These are phyloP conservation scores for Boletales sp. DNA, from an alignment of 768 basidiomycete genomes.

Conservation along the genomic window DNA sequence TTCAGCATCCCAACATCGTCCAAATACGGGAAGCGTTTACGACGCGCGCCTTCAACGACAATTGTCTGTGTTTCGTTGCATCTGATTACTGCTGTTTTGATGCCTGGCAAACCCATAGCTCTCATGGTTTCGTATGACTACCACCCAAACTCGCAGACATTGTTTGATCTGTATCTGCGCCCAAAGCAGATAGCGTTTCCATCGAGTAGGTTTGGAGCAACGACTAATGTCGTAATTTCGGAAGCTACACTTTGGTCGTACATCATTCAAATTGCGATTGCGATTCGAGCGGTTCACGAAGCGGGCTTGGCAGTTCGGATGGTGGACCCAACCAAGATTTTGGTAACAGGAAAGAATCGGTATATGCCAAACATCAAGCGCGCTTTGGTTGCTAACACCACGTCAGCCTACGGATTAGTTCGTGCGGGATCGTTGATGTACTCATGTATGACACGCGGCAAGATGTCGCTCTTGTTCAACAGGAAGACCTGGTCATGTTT, in stretches of 20 bases:
- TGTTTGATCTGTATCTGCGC: slow-evolving; percentile 76
- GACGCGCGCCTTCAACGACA: slow-evolving; percentile 86
- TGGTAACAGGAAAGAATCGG: slow-evolving; percentile 90
- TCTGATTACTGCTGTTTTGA: slow-evolving; percentile 7
- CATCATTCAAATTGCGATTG: slow-evolving; percentile 84
- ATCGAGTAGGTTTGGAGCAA: slow-evolving; percentile 35
- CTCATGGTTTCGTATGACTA: slow-evolving; percentile 91
- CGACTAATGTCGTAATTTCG: slow-evolving; percentile 39
- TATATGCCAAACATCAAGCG: slow-evolving; percentile 20
- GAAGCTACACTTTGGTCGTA: slow-evolving; percentile 92
- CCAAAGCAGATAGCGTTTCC: slow-evolving; percentile 41
- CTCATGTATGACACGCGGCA: slow-evolving; percentile 69
- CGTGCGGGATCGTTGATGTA: slow-evolving; percentile 86
- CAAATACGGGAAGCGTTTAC: slow-evolving; percentile 91
- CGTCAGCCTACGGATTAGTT: slow-evolving; percentile 73
- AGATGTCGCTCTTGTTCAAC: slow-evolving; percentile 60
- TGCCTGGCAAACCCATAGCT: slow-evolving; percentile 43
- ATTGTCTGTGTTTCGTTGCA: slow-evolving; percentile 52
- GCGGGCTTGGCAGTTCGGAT: slow-evolving; percentile 75
- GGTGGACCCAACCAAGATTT: slow-evolving; percentile 82
- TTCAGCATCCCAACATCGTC: slow-evolving; percentile 85
- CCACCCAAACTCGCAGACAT: slow-evolving; percentile 77
- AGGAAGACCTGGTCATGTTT: slow-evolving; percentile 86
- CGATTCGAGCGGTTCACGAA: slow-evolving; percentile 83
- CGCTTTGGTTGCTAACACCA: background rate